Conservation (phyloP, 2,329 filamentous ascomycete genomes). For the Aspergillus sp. region DNA sequence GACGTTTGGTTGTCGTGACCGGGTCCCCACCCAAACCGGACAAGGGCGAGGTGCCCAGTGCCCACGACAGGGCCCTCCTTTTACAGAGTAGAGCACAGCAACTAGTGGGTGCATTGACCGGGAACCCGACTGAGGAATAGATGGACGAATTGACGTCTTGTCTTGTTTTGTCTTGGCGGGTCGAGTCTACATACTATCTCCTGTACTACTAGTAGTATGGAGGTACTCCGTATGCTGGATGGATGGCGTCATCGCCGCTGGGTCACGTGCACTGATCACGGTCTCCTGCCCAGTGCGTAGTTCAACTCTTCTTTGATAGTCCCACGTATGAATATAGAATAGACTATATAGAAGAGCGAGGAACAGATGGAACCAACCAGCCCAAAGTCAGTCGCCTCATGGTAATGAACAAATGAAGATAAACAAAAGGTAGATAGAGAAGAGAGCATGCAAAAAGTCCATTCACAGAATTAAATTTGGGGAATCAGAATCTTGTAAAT, state of each 20-base stretch:
- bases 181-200: too few relatives aligned
- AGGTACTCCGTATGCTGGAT: neutral
- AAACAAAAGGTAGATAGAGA: neutral
- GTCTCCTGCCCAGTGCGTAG: too few relatives aligned
- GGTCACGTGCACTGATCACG: neutral
- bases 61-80: too few relatives aligned
- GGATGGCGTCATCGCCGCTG: neutral
- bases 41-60: too few relatives aligned
- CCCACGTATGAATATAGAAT: neutral
- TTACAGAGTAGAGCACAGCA: neutral
- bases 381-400: neutral
- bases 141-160: neutral
- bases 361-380: neutral
- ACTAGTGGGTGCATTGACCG: neutral
- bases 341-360: neutral
- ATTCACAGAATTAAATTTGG: slow-evolving; percentile 1
- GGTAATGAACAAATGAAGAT: neutral
- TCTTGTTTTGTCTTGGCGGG: too few relatives aligned
- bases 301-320: too few relatives aligned
- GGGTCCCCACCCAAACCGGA: neutral
- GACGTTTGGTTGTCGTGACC: slow-evolving; percentile 20
- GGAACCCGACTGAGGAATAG: neutral
- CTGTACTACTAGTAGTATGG: too few relatives aligned
- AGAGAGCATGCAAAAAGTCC: neutral
- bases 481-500: slow-evolving; percentile 2